Conservation (phyloP, 768 basidiomycete species). For the Amanita inopinata region DNA sequence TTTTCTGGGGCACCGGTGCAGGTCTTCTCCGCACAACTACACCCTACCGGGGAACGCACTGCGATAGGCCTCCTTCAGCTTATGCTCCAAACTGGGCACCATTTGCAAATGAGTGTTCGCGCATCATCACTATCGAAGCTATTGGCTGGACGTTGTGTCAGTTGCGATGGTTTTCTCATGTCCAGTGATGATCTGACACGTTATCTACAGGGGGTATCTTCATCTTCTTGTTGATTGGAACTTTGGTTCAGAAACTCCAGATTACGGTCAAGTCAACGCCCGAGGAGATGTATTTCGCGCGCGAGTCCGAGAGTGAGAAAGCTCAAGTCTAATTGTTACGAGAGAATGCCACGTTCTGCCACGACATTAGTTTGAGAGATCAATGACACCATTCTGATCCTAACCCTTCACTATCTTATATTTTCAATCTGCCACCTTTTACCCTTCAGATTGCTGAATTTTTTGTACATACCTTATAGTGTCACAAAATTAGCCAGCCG, state of each 20-base stretch:
- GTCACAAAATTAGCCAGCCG: no score
- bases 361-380: no score
- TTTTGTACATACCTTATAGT: no score
- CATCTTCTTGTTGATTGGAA: slow-evolving; percentile 19
- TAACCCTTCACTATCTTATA: no score
- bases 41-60: slow-evolving; percentile 19
- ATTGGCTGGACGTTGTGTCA: slow-evolving; percentile 23
- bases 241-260: slow-evolving; percentile 19
- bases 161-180: slow-evolving; percentile 7
- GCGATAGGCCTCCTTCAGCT: slow-evolving; percentile 11
- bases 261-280: slow-evolving; percentile 17
- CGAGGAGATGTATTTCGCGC: slow-evolving; percentile 17
- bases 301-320: slow-evolving; percentile 10
- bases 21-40: slow-evolving; percentile 20
- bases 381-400: no score
- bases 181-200: neutral
- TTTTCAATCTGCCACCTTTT: no score
- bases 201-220: slow-evolving; percentile 17
- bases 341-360: neutral
- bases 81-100: slow-evolving; percentile 19
- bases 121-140: slow-evolving; percentile 20
- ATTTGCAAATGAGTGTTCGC: slow-evolving; percentile 17
- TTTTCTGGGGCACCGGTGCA: slow-evolving; percentile 25
- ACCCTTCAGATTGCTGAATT: no score
- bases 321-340: neutral